Evolutionary conservation across 225 moss, liverwort and hornwort species (phyloP).

Genomic region (Pseudoscleropodium purum): DNA sequence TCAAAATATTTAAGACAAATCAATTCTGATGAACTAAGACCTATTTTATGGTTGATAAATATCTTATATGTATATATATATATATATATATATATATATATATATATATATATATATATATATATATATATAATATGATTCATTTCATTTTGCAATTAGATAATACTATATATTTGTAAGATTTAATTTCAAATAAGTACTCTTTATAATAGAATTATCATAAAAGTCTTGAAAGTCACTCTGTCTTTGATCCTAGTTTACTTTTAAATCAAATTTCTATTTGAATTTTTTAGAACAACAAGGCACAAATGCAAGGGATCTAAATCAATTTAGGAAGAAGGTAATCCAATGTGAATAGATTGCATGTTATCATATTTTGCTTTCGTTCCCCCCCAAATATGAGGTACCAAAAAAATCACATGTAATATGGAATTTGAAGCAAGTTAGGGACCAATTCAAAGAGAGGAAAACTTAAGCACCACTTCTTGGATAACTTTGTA

Average conservation of each 20-base stretch:
- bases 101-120: too few relatives aligned
- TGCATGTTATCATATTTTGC: neutral
- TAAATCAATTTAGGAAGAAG: neutral
- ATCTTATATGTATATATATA: too few relatives aligned
- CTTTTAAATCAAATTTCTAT: too few relatives aligned
- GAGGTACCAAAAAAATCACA: fast-evolving
- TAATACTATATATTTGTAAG: too few relatives aligned
- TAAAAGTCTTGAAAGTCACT: too few relatives aligned
- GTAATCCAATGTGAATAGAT: neutral
- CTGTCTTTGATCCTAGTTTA: too few relatives aligned
- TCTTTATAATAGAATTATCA: too few relatives aligned
- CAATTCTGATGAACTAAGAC: neutral
- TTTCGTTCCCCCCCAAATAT: neutral
- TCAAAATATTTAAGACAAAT: neutral
- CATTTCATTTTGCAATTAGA: too few relatives aligned
- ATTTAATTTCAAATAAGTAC: too few relatives aligned
- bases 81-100: too few relatives aligned
- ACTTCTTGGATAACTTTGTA: neutral
- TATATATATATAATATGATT: too few relatives aligned
- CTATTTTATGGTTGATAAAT: neutral
- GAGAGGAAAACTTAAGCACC: neutral
- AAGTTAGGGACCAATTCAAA: neutral
- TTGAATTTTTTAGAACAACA: too few relatives aligned
- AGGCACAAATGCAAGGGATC: neutral
- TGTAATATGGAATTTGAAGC: neutral